Evolutionary conservation across 495 filamentous ascomycete species (phyloP).

Genomic region (Podospora sp.): DNA sequence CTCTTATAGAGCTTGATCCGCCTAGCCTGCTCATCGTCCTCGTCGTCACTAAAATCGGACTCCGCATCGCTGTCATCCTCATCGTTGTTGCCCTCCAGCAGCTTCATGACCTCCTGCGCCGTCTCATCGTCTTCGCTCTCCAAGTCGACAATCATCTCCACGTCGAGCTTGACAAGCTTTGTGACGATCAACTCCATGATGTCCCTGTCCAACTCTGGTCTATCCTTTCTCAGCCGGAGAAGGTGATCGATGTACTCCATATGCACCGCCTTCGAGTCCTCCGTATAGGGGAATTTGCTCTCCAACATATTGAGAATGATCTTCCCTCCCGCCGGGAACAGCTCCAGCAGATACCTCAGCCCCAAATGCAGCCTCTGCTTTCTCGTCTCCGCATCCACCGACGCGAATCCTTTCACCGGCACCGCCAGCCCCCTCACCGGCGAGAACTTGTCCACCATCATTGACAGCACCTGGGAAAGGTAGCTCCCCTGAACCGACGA

Average conservation of each 20-base stretch:
- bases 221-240: constrained; percentile 70
- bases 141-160: constrained; percentile 90
- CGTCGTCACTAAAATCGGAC: constrained; percentile 49
- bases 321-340: constrained; percentile 73
- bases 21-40: constrained; percentile 49
- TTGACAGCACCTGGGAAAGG: constrained; percentile 62
- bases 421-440: constrained; percentile 50
- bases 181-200: constrained; percentile 83
- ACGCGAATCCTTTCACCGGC: constrained; percentile 60
- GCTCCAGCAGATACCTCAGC: constrained; percentile 71
- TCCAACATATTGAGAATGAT: constrained; percentile 66
- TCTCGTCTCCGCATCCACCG: constrained; percentile 60
- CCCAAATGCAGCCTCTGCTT: constrained; percentile 73
- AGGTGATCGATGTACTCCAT: constrained; percentile 79
- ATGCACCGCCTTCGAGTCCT: constrained; percentile 71
- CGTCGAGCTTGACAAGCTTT: constrained; percentile 82
- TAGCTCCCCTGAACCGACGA: constrained; percentile 71
- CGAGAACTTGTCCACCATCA: constrained; percentile 76
- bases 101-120: constrained; percentile 50
- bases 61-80: constrained; percentile 63
- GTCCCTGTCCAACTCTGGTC: constrained; percentile 77
- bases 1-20: constrained; percentile 66
- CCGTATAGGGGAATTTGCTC: constrained; percentile 71
- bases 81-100: constrained; percentile 55
- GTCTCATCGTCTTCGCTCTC: constrained; percentile 62